Base-by-base conservation (phyloP, 1,139 yeast genomes). In the Saccharomyces hybrid region DNA sequence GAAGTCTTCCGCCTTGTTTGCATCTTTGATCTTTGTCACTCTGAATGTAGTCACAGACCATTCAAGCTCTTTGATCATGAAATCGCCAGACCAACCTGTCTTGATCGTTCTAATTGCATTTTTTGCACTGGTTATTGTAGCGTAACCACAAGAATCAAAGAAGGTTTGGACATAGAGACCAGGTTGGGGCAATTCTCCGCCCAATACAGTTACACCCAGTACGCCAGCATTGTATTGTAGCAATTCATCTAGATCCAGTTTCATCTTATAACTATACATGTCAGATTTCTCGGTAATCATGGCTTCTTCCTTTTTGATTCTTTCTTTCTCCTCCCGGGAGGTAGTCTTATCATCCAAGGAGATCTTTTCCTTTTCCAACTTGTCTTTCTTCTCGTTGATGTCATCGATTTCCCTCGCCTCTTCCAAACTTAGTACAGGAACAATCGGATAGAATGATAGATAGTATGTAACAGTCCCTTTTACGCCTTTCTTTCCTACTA, bases 401-500 rank as follows among this genome's bases (percentile, higher is more conserved):
- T 71, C 72, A 57, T 75, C 78, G 60, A 80, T 84, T 60, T 81
- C 88, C 56, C 73, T 76, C 50, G 80, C 76, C 59, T 88, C 96
- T 55, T 82, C 85, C 53, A 87, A 82, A 47, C 88, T 81, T 77
- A 84, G 78, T 9, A 89, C 86, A 11, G 90, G 88, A 55, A 86
- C 72, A 14, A 84, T 73, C 19, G 98, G 98, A 70, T 81, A 88
- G 75, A 91, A 91, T 2, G 93, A 79, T 54, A 87, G 73, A 11
- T 83, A 77, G 69, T 87, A 91, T 14, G 82, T 77, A 42, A 91
- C 76, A 26, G 78, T 72, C 66, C 98, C 98, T 74, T 86, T 86
- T 47, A 95, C 83, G 14, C 91, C 89, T 67, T 82, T 85, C 31
- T 59, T 62, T 64, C 83, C 81, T 50, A 84, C 80, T 60, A 91